Evolutionary conservation across 2,329 filamentous ascomycete species (phyloP), one percentile per base, ranked within the genome.

Genomic region (Epichloe uncinata): DNA sequence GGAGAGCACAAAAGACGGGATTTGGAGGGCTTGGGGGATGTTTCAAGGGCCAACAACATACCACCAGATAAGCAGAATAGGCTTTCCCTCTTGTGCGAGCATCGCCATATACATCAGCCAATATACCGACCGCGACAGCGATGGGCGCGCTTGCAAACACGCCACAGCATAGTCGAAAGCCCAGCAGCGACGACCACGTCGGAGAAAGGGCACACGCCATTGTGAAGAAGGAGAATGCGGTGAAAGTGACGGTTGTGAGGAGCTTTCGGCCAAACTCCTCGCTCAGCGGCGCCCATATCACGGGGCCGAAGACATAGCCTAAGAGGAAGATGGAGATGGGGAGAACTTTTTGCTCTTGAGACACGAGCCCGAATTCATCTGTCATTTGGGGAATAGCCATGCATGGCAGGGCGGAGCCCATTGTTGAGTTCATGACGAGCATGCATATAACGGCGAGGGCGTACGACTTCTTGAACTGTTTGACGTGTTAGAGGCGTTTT

Each of bases 371-470:
- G 66, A 82, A 87, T 55, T 82, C 70, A 4, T 65, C 60, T 3
- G 72, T 67, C 43, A 85, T 82, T 44, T 72, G 73, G 2, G 74
- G 70, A 3, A 80, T 73, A 11, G 78, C 78, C 61, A 82, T 82
- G 49, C 79, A 78, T 0, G 82, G 79, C 6, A 86, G 68, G 0
- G 80, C 73, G 42, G 77, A 82, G 2, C 77, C 78, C 65, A 86
- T 77, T 7, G 82, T 86, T 33, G 75, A 80, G 62, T 87, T 87
- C 60, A 84, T 69, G 44, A 85, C 80, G 49, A 75, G 71, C 54
- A 75, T 61, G 66, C 81, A 78, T 3, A 75, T 74, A 1, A 76
- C 70, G 26, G 76, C 57, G 2, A 82, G 59, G 6, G 84, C 71
- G 42, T 68, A 65, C 1, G 65, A 55, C 59, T 85, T 85, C 57